These are phyloP conservation scores for Tricladium varicosporioides DNA, from an alignment of 2,329 filamentous ascomycete species.

Conservation along the genomic window DNA sequence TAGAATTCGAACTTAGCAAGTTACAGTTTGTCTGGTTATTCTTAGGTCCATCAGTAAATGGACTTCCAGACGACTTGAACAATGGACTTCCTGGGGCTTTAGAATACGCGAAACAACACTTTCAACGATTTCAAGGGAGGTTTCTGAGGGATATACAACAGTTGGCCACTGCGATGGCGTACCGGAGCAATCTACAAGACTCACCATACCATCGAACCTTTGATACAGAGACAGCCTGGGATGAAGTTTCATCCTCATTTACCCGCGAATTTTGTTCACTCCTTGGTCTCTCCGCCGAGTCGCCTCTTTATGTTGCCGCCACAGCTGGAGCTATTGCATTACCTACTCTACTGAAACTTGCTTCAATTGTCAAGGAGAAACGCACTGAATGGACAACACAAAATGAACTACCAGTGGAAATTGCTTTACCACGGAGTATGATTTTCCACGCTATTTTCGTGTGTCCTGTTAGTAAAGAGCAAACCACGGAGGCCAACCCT, in stretches of 20 bases:
- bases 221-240: constrained; percentile 71
- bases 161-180: constrained; percentile 79
- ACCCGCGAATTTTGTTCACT: constrained; percentile 93
- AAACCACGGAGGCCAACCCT: constrained; percentile 88
- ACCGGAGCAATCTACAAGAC: constrained; percentile 65
- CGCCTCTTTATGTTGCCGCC: constrained; percentile 86
- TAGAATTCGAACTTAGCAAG: constrained; percentile 91
- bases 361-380: constrained; percentile 81
- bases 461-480: constrained; percentile 94
- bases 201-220: constrained; percentile 84
- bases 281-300: constrained; percentile 84
- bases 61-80: constrained; percentile 51
- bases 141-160: constrained; percentile 79
- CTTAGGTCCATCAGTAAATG: constrained; percentile 56
- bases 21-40: constrained; percentile 90
- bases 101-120: constrained; percentile 72
- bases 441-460: constrained; percentile 96
- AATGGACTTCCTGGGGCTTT: constrained; percentile 66
- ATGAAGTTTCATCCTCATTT: constrained; percentile 82
- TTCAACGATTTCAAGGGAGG: constrained; percentile 69
- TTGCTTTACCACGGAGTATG: constrained; percentile 57
- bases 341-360: constrained; percentile 84
- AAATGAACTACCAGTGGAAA: constrained; percentile 82
- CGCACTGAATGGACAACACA: constrained; percentile 93
- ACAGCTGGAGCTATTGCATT: constrained; percentile 92